phyloP scores from a whole-genome alignment of 2,329 filamentous ascomycete species.

The Neoascochyta sp. region DNA sequence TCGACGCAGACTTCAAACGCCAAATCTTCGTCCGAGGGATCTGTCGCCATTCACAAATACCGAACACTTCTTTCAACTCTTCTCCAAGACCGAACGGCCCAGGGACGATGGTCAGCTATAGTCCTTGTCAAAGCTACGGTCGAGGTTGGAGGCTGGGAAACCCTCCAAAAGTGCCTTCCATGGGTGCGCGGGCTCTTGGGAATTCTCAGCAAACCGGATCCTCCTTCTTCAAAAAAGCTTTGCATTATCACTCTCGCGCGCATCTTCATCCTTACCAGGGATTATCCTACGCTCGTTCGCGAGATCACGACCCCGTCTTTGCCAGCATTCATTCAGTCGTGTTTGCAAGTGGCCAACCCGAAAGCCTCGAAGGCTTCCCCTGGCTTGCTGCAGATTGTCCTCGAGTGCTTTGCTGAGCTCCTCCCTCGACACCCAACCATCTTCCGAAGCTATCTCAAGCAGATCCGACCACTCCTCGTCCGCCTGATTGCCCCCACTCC shows the following conservation, averaged over 20 bases:
- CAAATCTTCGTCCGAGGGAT: constrained; percentile 62
- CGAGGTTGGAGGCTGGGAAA: constrained; percentile 81
- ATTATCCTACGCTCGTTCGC: constrained; percentile 75
- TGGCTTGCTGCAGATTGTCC: constrained; percentile 61
- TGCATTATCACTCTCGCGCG: constrained; percentile 73
- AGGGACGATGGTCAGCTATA: constrained; percentile 74
- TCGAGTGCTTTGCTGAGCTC: constrained; percentile 67
- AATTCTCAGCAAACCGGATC: constrained; percentile 77
- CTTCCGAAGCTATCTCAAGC: constrained; percentile 70
- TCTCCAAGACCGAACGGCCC: constrained; percentile 68
- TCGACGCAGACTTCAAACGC: constrained; percentile 54
- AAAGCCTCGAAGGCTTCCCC: constrained; percentile 17
- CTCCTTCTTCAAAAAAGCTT: constrained; percentile 69
- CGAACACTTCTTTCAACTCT: constrained; percentile 74
- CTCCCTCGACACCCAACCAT: constrained; percentile 79
- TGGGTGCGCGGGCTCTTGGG: constrained; percentile 76
- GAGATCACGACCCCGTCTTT: constrained; percentile 85
- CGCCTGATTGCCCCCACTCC: constrained; percentile 63
- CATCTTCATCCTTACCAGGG: constrained; percentile 78
- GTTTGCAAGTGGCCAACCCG: constrained; percentile 56
- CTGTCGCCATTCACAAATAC: constrained; percentile 74
- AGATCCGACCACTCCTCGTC: constrained; percentile 61
- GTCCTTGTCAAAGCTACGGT: constrained; percentile 76
- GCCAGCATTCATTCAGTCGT: constrained; percentile 68
- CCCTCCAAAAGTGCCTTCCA: constrained; percentile 65